Base-by-base conservation (phyloP, 148 eudicot species). In the Heliamphora exappendiculata region DNA sequence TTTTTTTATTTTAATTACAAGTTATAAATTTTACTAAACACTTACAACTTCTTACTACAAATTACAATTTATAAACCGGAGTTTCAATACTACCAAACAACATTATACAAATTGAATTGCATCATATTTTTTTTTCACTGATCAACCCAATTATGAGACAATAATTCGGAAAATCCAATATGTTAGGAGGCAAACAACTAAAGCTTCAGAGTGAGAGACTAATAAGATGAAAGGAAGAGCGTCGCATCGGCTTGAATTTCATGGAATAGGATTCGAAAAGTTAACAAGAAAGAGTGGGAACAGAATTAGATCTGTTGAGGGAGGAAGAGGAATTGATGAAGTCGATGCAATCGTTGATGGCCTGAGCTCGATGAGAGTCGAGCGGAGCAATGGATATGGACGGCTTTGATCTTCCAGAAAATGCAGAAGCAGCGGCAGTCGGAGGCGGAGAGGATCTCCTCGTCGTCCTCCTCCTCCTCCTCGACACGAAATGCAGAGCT, bases 321-420 rank as follows among this genome's bases (percentile, higher is more conserved):
- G 83, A 78, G 64, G 85, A 81, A 74, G 86, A 87, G 7, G 82
- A 58, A 17, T 86, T 82, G 70, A 89, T 86, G 74, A 81, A 86
- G 13, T 86, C 83, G 28, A 89, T 86, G 70, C 91, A 89, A 37
- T 89, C 90, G 2, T 79, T 78, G 24, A 89, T 74, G 55, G 89
- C 86, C 73, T 90, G 89, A 66, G 80, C 87, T 73, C 88, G 79
- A 50, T 88, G 84, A 63, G 77, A 75, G 76, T 89, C 88, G 1
- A 78, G 7, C 5, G 79, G 82, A 73, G 84, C 81, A 24, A 81
- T 73, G 0, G 75, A 75, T 34, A 81, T 73, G 0, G 75, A 75
- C 3, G 80, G 60, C 39, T 81, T 85, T 10, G 75, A 64, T 50
- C 78, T 51, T 62, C 79, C 80, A 3, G 65, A 60, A 7, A 82